Evolutionary conservation across 768 basidiomycete species (phyloP).

Genomic region (Hypholoma fasciculare): DNA sequence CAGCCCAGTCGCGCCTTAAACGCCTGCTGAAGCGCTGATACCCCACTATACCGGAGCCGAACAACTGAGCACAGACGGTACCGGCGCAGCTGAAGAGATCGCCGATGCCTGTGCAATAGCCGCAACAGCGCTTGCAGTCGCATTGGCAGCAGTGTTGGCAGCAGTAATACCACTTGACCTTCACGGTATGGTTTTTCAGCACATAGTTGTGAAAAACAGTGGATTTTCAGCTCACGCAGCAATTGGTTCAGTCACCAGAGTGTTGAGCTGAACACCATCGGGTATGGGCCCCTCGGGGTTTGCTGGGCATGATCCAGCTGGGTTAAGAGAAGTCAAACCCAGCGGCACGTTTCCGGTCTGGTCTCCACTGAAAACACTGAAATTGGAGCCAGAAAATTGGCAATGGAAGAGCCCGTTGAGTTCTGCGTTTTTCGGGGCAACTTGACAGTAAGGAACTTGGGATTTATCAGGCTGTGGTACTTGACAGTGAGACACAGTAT

Average conservation of each 20-base stretch:
- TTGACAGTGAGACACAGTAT: background rate
- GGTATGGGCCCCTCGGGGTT: constrained; percentile 38
- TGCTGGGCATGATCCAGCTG: constrained; percentile 44
- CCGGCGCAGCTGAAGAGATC: background rate
- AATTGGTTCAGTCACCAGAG: constrained; percentile 31
- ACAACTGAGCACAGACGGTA: background rate
- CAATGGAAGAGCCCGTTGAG: constrained; percentile 50
- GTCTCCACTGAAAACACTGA: constrained; percentile 40
- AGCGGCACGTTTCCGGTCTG: constrained; percentile 44
- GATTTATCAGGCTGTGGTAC: constrained; percentile 34
- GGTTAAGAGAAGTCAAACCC: constrained; percentile 35
- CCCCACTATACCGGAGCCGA: background rate
- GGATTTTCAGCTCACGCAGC: constrained; percentile 1
- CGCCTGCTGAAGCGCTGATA: too few relatives aligned
- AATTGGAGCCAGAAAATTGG: constrained; percentile 40
- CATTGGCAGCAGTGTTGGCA: too few relatives aligned
- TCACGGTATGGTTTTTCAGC: background rate
- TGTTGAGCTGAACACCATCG: constrained; percentile 41
- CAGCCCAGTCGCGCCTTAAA: too few relatives aligned
- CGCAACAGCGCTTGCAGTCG: background rate
- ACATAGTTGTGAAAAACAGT: background rate
- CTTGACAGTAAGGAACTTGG: constrained; percentile 46
- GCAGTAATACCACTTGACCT: too few relatives aligned
- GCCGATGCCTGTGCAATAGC: background rate
- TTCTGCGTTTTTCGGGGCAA: constrained; percentile 42